A percentile compares a stretch with the other conserved stretches of the same genome.
Evolutionary conservation across 495 filamentous ascomycete species (phyloP).

Genomic region (Thermochaetoides thermophila): DNA sequence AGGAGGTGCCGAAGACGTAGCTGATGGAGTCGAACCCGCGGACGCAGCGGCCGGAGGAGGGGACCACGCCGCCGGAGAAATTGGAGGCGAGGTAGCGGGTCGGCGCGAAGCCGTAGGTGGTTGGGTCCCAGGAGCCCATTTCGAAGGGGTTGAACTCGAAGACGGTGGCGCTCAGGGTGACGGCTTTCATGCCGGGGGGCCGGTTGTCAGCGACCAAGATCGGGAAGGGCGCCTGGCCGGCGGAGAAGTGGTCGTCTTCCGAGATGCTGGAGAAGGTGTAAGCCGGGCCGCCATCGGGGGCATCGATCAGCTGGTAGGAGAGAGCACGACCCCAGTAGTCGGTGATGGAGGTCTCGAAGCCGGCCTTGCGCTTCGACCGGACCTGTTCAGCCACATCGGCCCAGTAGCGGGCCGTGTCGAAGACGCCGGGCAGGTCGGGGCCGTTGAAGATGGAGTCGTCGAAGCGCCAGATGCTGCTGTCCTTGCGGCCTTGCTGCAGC

Average conservation of each 20-base stretch:
- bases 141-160: conserved; percentile 84
- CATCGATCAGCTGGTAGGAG: conserved; percentile 73
- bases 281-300: conserved; percentile 54
- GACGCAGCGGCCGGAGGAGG: conserved; percentile 47
- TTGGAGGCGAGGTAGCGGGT: conserved; percentile 64
- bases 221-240: conserved; percentile 68
- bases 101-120: conserved; percentile 63
- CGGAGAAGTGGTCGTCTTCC: conserved; percentile 44
- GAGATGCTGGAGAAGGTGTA: conserved; percentile 88
- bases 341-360: conserved; percentile 64
- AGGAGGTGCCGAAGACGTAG: conserved; percentile 83
- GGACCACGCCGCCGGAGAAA: conserved; percentile 52
- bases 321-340: conserved; percentile 80
- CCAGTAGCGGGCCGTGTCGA: conserved; percentile 50
- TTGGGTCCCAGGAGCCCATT: conserved; percentile 73
- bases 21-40: conserved; percentile 74
- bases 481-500: conserved; percentile 42
- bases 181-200: conserved; percentile 44
- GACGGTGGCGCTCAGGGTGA: conserved; percentile 66
- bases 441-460: conserved; percentile 54
- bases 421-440: conserved; percentile 21
- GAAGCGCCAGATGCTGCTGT: conserved; percentile 57
- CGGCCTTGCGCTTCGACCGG: conserved; percentile 48
- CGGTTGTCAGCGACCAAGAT: conserved; percentile 67
- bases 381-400: conserved; percentile 47